Evolutionary conservation across 257 asterid species (phyloP), one percentile per base, ranked within the genome.

Genomic region (Plectranthus barbatus): DNA sequence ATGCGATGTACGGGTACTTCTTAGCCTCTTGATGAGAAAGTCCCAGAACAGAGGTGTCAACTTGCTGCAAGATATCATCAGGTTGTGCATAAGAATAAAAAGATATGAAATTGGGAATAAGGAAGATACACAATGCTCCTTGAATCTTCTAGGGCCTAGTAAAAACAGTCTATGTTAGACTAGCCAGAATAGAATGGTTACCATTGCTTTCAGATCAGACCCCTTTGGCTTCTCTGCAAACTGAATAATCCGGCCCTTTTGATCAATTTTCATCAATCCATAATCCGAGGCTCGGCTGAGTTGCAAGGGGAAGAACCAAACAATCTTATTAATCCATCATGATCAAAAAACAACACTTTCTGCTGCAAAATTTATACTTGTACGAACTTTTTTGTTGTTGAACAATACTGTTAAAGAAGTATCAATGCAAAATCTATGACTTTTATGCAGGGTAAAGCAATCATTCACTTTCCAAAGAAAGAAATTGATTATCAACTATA

Each of bases 171-270:
- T 34, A 31, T 48, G n/a, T 36, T 9, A 37, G 5, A 20, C 17
- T 62, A 8, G 67, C 55, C 11, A 57, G 52, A 23, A 13, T 6
- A 24, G 20, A 41, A 13, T 45, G 24, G 12, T 39, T 71, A 91
- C 99, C 97, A 92, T 92, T 51, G 84, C 75, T 78, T 82, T 80
- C 55, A 87, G 72, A 56, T 80, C 86, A 42, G 84, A 24, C 65
- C 97, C 95, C 74, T 84, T 90, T 44, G 96, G 99, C 80, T 90
- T 93, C 79, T 93, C 99, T 3, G 96, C 76, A 74, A 90, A 93
- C 36, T 87, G 88, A 68, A 73, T 62, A 71, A 93, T 75, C 39
- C 86, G 87, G 21, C 99, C 97, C 7, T 66, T 80, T 58, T 72
- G 81, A 66, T 87, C 86, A 31, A 90, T 86, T 68, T 85, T 90